Conservation (phyloP, 2,329 filamentous ascomycete genomes). For the Leptographium procerum region DNA sequence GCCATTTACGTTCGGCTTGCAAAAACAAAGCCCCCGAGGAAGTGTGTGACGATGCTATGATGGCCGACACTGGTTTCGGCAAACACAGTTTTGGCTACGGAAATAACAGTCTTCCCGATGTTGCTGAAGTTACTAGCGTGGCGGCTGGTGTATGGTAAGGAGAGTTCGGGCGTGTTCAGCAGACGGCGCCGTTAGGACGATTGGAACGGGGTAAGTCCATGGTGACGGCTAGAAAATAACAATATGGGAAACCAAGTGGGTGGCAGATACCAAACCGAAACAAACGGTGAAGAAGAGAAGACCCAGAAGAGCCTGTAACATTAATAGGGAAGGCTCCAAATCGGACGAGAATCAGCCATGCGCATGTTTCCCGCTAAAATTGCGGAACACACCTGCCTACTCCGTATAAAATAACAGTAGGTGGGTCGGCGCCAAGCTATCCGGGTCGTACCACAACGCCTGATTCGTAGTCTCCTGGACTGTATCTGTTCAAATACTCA, state of each 20-base stretch:
- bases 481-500: neutral
- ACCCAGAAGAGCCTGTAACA: neutral
- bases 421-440: conserved; percentile 7
- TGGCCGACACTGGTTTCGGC: neutral
- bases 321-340: neutral
- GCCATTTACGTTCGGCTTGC: conserved; percentile 31
- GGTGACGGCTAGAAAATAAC: neutral
- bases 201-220: neutral
- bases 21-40: conserved; percentile 1
- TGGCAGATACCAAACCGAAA: neutral
- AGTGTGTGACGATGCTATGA: neutral
- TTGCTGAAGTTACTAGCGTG: neutral
- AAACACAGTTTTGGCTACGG: neutral
- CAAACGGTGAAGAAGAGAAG: neutral
- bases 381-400: neutral
- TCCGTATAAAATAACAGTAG: neutral
- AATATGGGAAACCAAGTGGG: too few species aligned
- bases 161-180: neutral
- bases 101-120: neutral
- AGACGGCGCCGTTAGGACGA: neutral
- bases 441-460: conserved; percentile 7
- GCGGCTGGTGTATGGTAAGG: neutral
- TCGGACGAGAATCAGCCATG: neutral
- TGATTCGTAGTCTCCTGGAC: neutral
- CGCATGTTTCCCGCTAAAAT: neutral